A percentile compares a stretch with the other conserved stretches of the same genome.
Conservation (phyloP, 306 rosid species). For the Heteromeles arbutifolia region DNA sequence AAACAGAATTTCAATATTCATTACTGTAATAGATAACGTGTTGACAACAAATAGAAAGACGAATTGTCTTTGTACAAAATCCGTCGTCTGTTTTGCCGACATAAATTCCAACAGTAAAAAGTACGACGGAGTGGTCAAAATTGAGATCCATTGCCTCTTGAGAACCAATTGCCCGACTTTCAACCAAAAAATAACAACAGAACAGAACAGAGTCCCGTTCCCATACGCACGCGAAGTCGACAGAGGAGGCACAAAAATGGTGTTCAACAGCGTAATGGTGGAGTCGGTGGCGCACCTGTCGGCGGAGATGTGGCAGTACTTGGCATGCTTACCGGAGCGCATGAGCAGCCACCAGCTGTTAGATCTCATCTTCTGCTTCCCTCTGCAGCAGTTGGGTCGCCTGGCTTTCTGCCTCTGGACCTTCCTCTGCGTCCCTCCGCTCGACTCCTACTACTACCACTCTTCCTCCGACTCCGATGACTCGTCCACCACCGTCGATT, state of each 20-base stretch:
- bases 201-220: neutral
- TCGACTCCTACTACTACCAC: conserved; percentile 33
- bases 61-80: too few species aligned
- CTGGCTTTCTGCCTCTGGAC: conserved; percentile 63
- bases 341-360: conserved; percentile 46
- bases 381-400: conserved; percentile 67
- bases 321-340: conserved; percentile 51
- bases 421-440: conserved; percentile 60
- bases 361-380: conserved; percentile 56
- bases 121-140: neutral
- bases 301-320: conserved; percentile 56
- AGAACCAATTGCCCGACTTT: neutral
- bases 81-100: too few species aligned
- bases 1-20: too few species aligned
- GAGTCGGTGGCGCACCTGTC: conserved; percentile 61
- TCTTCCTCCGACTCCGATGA: conserved; percentile 32
- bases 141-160: neutral
- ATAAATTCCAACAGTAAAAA: neutral
- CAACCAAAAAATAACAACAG: neutral
- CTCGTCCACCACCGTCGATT: conserved; percentile 32
- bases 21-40: too few species aligned
- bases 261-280: conserved; percentile 54
- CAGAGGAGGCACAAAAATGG: conserved; percentile 33
- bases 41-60: too few species aligned
- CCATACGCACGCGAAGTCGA: neutral